Evolutionary conservation across 2,329 filamentous ascomycete species (phyloP), one percentile per base, ranked within the genome.

Genomic region (Rhytidhysteron rufulum): DNA sequence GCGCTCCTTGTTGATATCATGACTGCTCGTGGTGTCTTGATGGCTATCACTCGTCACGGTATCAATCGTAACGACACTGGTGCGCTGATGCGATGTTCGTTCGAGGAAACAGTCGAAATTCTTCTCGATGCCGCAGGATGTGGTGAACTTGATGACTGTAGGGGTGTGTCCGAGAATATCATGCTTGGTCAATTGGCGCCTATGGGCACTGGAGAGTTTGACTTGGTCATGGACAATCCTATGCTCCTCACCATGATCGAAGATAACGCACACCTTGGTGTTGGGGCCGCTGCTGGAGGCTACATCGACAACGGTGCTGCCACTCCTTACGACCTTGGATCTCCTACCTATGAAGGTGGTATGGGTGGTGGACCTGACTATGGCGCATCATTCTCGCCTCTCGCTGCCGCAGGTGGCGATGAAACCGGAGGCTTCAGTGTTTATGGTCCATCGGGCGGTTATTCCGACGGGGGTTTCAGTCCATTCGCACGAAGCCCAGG

Each of bases 71-170:
- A 91, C 19, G 93, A 98, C 62, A 98, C 94, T 47, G 93, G 93
- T 74, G 94, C 93, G 8, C 77, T 98, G 57, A 98, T 98, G 93
- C 86, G 93, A 66, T 98, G 94, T 76, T 98, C 93, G 2, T 98
- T 98, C 70, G 93, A 98, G 70, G 94, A 98, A 68, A 98, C 93
- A 1, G 93, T 98, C 30, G 94, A 98, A 63, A 98, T 98, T 74
- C 75, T 98, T 39, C 81, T 98, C 16, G 93, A 98, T 63, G 94
- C 93, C 45, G 93, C 93, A 18, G 88, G 89, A 13, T 88, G 88
- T 37, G 93, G 93, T 63, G 93, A 98, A 67, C 78, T 98, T 22
- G 93, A 98, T 61, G 93, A 98, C 68, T 98, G 94, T 72, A 86
- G 89, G 45, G 93, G 93, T 76, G 91, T 98, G 37, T 97, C 93